These are phyloP conservation scores for Xylaria sp. DNA, from an alignment of 2,329 filamentous ascomycete genomes.

Conservation along the genomic window DNA sequence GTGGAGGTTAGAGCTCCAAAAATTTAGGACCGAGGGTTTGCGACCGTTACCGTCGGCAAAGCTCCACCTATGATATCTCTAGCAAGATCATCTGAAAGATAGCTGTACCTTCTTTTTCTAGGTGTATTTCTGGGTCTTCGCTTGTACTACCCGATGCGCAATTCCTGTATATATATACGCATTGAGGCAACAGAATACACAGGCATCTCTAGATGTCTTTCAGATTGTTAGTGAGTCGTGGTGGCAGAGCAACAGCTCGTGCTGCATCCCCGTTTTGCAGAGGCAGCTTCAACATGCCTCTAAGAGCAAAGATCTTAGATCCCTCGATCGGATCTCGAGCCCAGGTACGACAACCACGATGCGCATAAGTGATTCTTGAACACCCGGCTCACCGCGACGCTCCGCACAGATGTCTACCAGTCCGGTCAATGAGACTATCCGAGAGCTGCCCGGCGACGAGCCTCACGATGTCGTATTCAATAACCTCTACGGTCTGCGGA, in stretches of 20 bases:
- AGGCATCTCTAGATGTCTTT: constrained; percentile 66
- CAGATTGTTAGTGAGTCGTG: constrained; percentile 63
- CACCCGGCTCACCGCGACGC: constrained; percentile 13
- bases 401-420: constrained; percentile 53
- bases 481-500: constrained; percentile 87
- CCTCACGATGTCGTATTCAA: constrained; percentile 93
- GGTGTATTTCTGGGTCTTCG: not conserved
- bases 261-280: constrained; percentile 57
- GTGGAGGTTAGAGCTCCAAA: constrained; percentile 30
- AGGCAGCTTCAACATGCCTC: constrained; percentile 73
- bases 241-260: constrained; percentile 60
- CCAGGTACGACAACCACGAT: constrained; percentile 55
- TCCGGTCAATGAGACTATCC: constrained; percentile 51
- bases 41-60: constrained; percentile 21
- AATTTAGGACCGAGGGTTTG: constrained; percentile 39
- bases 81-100: not conserved
- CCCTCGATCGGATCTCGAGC: constrained; percentile 64
- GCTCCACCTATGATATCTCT: constrained; percentile 19
- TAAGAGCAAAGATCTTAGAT: constrained; percentile 78
- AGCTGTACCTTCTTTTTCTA: constrained; percentile 1
- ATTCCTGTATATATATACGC: constrained; percentile 47
- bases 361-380: not conserved
- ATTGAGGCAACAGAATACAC: constrained; percentile 44
- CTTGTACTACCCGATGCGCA: constrained; percentile 50
- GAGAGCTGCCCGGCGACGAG: constrained; percentile 75